Evolutionary conservation across 1,284 basidiomycete genomes (phyloP), one percentile per base, ranked within the genome.

Genomic region (Cerrena zonata): DNA sequence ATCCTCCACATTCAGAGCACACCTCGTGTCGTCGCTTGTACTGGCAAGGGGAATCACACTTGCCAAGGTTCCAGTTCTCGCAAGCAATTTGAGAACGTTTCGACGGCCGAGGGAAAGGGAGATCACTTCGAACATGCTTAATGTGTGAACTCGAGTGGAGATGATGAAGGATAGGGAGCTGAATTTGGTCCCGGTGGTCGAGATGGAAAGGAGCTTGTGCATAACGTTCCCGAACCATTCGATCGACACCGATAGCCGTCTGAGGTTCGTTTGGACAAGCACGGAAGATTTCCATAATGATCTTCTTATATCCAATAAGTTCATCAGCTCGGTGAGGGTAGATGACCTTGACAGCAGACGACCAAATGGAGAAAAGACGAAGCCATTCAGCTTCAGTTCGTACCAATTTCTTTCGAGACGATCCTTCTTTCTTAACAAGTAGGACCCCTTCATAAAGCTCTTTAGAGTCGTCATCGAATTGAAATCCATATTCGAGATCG

Each of bases 241-340:
- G 30, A 15, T 34, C 30, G 15, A 15, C 15, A 15, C 7, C 15
- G 30, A 34, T 34, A 7, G 30, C 30, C 7, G 15, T 34, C 7
- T 34, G 15, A 34, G 30, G 30, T 34, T 34, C 30, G 15, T 34
- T 34, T 34, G 30, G 7, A 15, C 30, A 34, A 34, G 30, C 30
- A 34, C 30, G 30, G 15, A 34, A 34, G 30, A 34, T 34, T 34
- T 34, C 30, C 7, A 1, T 39, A 49, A 72, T 64, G 42, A 60
- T 58, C 4, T 54, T 27, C 0, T 51, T 44, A 34, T 71, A 72
- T 0, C 19, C 22, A 0, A 30, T 5, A 21, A 70, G 61, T 46
- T 71, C 63, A 1, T 48, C 15, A 0, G 5, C 3, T 4, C 63
- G 57, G 34, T 68, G 60, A 0, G 64, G 63, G 51, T 68, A 70